These are phyloP conservation scores for Aschersonia sp. DNA, from an alignment of 2,329 filamentous ascomycete genomes.

Conservation along the genomic window DNA sequence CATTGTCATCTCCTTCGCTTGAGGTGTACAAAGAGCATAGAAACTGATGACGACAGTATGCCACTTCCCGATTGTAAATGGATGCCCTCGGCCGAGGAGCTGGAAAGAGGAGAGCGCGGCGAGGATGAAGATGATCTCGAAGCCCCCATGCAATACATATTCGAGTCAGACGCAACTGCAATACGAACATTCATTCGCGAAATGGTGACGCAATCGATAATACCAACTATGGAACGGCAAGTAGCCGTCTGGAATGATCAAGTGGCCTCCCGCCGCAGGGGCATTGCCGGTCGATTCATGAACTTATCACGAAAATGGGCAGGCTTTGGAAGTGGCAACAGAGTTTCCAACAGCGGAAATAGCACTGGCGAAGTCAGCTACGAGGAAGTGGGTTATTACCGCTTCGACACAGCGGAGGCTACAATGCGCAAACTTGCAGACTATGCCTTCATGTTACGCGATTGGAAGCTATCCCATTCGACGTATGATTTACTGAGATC, in stretches of 20 bases:
- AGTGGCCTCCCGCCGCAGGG: conserved; percentile 77
- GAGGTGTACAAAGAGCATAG: conserved; percentile 69
- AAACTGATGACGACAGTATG: conserved; percentile 84
- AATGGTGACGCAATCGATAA: conserved; percentile 85
- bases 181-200: conserved; percentile 85
- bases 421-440: conserved; percentile 88
- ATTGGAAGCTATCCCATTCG: conserved; percentile 84
- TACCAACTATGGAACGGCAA: conserved; percentile 91
- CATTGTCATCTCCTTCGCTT: conserved; percentile 87
- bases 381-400: conserved; percentile 69
- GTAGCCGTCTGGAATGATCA: conserved; percentile 94
- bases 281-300: conserved; percentile 86
- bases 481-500: conserved; percentile 82
- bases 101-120: conserved; percentile 56
- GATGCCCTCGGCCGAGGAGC: conserved; percentile 76
- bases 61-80: conserved; percentile 72
- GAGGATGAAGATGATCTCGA: conserved; percentile 56
- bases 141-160: conserved; percentile 64
- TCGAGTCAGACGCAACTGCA: conserved; percentile 81
- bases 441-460: conserved; percentile 91
- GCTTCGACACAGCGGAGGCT: conserved; percentile 72
- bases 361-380: conserved; percentile 53
- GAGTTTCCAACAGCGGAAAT: conserved; percentile 40
- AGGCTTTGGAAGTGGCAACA: conserved; percentile 57
- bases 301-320: conserved; percentile 85